phyloP scores from a whole-genome alignment of 2,329 filamentous ascomycete genomes.

The Plenodomus lindquistii region DNA sequence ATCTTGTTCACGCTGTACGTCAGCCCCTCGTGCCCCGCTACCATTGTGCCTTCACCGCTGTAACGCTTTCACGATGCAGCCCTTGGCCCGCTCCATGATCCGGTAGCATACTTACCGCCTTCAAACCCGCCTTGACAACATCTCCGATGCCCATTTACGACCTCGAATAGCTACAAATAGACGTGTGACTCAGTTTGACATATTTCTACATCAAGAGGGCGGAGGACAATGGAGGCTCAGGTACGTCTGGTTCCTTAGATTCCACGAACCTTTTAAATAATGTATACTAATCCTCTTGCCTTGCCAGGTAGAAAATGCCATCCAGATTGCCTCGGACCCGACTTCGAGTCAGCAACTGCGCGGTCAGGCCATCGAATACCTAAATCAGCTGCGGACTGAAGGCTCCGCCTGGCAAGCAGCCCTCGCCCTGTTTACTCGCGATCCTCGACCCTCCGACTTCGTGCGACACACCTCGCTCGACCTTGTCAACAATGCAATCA shows the following conservation, averaged over 20 bases:
- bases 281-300: constrained; percentile 1
- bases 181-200: constrained; percentile 21
- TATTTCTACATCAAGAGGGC: constrained; percentile 26
- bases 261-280: neutral
- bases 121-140: neutral
- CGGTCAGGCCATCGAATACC: constrained; percentile 84
- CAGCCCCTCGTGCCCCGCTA: constrained; percentile 34
- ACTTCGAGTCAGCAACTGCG: constrained; percentile 69
- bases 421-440: constrained; percentile 79
- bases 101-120: constrained; percentile 37
- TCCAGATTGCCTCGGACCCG: constrained; percentile 89
- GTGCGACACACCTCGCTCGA: constrained; percentile 89
- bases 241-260: constrained; percentile 19
- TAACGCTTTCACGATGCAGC: constrained; percentile 41
- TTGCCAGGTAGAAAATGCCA: constrained; percentile 83
- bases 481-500: constrained; percentile 88
- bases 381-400: constrained; percentile 76
- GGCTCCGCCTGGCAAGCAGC: constrained; percentile 90
- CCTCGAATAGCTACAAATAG: constrained; percentile 14
- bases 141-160: constrained; percentile 4
- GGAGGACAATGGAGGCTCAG: constrained; percentile 46
- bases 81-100: constrained; percentile 34
- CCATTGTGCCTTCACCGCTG: constrained; percentile 36
- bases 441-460: constrained; percentile 76
- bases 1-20: constrained; percentile 26